Evolutionary conservation across 2,329 filamentous ascomycete genomes (phyloP).

Genomic region (Penicillium sp.): DNA sequence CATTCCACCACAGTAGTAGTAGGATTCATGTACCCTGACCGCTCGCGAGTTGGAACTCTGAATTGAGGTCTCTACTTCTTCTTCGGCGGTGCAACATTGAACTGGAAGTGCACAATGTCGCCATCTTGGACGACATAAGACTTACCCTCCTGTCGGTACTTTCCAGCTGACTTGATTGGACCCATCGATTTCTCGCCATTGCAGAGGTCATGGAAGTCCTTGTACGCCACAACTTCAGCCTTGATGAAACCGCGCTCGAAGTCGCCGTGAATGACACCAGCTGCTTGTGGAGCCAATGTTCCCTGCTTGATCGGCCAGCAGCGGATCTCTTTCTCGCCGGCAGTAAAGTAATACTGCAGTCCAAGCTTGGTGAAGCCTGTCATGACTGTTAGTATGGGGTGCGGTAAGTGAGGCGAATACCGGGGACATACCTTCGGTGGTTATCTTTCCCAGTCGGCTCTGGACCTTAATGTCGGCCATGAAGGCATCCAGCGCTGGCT

Average conservation of each 20-base stretch:
- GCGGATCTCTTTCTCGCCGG: slow-evolving; percentile 8
- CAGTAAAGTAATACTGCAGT: slow-evolving; percentile 8
- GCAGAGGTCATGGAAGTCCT: slow-evolving; percentile 8
- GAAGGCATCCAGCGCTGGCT: slow-evolving; percentile 2
- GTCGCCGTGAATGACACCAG: slow-evolving; percentile 8
- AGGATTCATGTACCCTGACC: not conserved
- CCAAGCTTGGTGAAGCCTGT: slow-evolving; percentile 8
- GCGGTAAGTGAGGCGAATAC: not conserved
- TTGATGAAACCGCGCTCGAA: slow-evolving; percentile 10
- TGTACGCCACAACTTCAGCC: slow-evolving; percentile 9
- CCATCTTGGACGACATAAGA: slow-evolving; percentile 1
- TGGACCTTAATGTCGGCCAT: not conserved
- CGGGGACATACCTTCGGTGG: not conserved
- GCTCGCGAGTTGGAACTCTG: not conserved
- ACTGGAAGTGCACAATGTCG: slow-evolving; percentile 1
- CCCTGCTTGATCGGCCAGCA: slow-evolving; percentile 7
- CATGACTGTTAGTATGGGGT: not conserved
- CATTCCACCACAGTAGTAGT: not conserved
- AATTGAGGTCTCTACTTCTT: not conserved
- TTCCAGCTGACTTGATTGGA: slow-evolving; percentile 6
- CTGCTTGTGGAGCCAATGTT: slow-evolving; percentile 3
- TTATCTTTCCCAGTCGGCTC: not conserved
- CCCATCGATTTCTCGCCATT: slow-evolving; percentile 8
- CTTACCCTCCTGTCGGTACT: slow-evolving; percentile 8
- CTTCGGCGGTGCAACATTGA: slow-evolving; percentile 2